Evolutionary conservation across 495 filamentous ascomycete genomes (phyloP).

Genomic region (Tuber borchii): DNA sequence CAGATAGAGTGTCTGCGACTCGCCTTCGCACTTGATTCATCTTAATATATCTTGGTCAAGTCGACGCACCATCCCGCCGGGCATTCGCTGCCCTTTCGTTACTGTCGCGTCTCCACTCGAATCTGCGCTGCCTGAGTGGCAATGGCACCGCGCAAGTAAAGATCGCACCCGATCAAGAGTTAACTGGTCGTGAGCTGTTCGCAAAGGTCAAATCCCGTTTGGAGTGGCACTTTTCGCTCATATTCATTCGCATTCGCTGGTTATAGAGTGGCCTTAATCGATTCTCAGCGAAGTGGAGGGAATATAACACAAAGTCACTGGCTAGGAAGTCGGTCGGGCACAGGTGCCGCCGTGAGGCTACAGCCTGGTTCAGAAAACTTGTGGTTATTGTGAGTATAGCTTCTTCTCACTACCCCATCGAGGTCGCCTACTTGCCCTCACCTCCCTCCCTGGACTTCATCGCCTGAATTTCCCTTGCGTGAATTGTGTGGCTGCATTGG

Average conservation of each 20-base stretch:
- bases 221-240: neutral
- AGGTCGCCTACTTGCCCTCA: neutral
- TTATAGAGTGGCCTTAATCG: neutral
- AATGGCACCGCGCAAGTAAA: slow-evolving; percentile 4
- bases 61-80: neutral
- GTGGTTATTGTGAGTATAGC: neutral
- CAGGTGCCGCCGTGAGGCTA: neutral
- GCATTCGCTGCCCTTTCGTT: neutral
- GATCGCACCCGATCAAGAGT: neutral
- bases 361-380: neutral
- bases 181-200: neutral
- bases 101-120: neutral
- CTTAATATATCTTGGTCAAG: slow-evolving; percentile 12
- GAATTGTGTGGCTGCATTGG: neutral
- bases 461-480: neutral
- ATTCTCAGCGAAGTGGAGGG: neutral
- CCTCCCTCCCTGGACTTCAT: neutral
- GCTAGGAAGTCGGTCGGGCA: neutral
- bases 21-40: slow-evolving; percentile 21
- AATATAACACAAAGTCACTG: neutral
- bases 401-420: neutral
- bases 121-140: neutral
- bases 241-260: neutral
- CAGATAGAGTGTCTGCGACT: slow-evolving; percentile 9
- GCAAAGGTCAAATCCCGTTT: neutral